Evolutionary conservation across 2,329 filamentous ascomycete species (phyloP).

Genomic region (Penicillium sp.): DNA sequence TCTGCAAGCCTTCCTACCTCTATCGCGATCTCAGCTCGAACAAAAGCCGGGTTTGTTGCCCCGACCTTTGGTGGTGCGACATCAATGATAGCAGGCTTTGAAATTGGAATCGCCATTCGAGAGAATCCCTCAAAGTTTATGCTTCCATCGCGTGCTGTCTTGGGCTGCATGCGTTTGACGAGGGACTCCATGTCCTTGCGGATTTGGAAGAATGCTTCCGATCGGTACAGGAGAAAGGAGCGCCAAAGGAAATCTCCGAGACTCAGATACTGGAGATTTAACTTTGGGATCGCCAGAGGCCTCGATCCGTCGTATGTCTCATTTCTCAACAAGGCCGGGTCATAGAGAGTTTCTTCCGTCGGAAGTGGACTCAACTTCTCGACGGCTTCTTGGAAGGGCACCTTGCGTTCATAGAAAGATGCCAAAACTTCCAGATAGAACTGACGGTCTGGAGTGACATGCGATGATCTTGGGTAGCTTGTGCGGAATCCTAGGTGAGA

Average conservation of each 20-base stretch:
- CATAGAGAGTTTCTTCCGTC: conserved; percentile 77
- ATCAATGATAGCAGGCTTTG: conserved; percentile 82
- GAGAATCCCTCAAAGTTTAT: conserved; percentile 77
- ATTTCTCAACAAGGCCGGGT: conserved; percentile 72
- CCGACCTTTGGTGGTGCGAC: conserved; percentile 80
- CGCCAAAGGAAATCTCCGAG: conserved; percentile 97
- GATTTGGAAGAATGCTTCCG: conserved; percentile 90
- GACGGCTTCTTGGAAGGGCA: conserved; percentile 77
- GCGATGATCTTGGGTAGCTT: conserved; percentile 70
- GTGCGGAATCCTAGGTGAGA: conserved; percentile 72
- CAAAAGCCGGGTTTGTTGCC: conserved; percentile 74
- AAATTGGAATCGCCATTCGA: conserved; percentile 85
- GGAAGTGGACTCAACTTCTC: conserved; percentile 73
- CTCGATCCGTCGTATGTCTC: conserved; percentile 83
- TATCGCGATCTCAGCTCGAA: conserved; percentile 80
- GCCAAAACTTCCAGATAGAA: conserved; percentile 65
- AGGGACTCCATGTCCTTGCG: conserved; percentile 84
- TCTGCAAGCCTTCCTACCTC: conserved; percentile 79
- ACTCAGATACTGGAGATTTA: conserved; percentile 93
- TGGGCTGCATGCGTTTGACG: conserved; percentile 73
- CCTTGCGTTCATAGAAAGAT: conserved; percentile 69
- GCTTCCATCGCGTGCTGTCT: conserved; percentile 60
- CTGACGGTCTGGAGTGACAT: conserved; percentile 59
- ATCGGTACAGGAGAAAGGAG: conserved; percentile 81
- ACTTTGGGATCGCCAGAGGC: conserved; percentile 85